phyloP scores from a whole-genome alignment of 179 eudicot genomes.

The Carnegiea gigantea region DNA sequence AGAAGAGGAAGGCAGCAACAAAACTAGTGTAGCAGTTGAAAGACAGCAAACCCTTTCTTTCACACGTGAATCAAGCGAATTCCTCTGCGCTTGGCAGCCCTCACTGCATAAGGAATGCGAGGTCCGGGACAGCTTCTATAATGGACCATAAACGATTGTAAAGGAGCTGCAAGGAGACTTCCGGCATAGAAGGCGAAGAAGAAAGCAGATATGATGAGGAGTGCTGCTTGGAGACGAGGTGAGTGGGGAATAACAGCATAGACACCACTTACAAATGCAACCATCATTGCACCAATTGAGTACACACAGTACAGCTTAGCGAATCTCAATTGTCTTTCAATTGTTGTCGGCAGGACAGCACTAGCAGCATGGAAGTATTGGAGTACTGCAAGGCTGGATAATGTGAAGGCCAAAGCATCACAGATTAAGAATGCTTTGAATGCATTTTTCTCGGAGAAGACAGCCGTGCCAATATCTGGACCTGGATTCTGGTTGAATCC shows the following conservation, averaged over 20 bases:
- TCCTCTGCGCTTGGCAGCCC: too few species aligned
- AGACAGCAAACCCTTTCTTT: too few species aligned
- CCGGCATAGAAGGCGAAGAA: neutral
- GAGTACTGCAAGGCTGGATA: neutral
- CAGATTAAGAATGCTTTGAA: conserved; percentile 15
- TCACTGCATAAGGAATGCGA: too few species aligned
- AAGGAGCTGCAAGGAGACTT: too few species aligned
- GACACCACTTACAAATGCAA: conserved; percentile 11
- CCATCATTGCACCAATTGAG: conserved; percentile 18
- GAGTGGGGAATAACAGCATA: neutral
- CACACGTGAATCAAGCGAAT: too few species aligned
- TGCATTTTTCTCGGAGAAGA: conserved; percentile 3
- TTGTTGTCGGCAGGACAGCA: too few species aligned
- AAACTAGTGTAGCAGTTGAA: too few species aligned
- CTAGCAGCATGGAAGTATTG: too few species aligned
- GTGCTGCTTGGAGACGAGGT: neutral
- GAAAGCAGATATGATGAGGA: neutral
- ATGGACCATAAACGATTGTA: too few species aligned
- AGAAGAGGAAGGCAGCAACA: too few species aligned
- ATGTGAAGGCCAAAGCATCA: conserved; percentile 14
- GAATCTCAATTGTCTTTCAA: too few species aligned
- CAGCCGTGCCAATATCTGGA: neutral
- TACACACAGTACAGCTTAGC: neutral
- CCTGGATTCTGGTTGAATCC: conserved; percentile 18
- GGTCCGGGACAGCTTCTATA: too few species aligned